phyloP scores from a whole-genome alignment of 1,284 basidiomycete species.

The Puccinia hordei region DNA sequence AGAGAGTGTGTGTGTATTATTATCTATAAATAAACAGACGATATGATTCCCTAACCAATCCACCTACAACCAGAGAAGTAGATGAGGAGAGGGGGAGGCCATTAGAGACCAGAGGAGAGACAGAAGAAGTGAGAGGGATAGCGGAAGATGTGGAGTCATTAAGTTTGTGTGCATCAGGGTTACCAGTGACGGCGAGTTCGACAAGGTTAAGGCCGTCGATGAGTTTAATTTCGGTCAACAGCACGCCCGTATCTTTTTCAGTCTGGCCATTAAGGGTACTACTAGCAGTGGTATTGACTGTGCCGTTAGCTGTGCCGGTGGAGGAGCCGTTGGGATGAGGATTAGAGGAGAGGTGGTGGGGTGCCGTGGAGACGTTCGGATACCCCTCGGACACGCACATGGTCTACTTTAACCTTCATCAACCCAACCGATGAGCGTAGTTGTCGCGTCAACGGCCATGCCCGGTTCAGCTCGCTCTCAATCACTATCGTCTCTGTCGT shows the following conservation, averaged over 20 bases:
- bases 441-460: constrained; percentile 18
- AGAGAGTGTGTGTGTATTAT: too few relatives aligned
- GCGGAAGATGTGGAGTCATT: neutral
- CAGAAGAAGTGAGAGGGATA: neutral
- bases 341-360: neutral
- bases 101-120: too few relatives aligned
- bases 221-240: constrained; percentile 53
- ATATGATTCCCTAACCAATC: constrained; percentile 7
- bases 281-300: too few relatives aligned
- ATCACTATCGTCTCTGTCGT: constrained; percentile 24
- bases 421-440: constrained; percentile 16
- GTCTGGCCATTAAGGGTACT: constrained; percentile 28
- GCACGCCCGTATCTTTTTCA: constrained; percentile 14
- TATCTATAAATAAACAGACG: constrained; percentile 22
- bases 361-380: neutral
- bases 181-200: constrained; percentile 3
- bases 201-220: constrained; percentile 51
- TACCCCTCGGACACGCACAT: neutral
- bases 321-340: too few relatives aligned
- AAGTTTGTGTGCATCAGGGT: constrained; percentile 51
- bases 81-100: neutral
- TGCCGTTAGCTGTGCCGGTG: neutral
- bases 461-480: constrained; percentile 24
- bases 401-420: constrained; percentile 22
- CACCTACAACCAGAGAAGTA: too few relatives aligned